Percentiles rank a stretch among this genome's conserved stretches.
phyloP scores from a whole-genome alignment of 495 filamentous ascomycete genomes.

The Xylaria venustula region DNA sequence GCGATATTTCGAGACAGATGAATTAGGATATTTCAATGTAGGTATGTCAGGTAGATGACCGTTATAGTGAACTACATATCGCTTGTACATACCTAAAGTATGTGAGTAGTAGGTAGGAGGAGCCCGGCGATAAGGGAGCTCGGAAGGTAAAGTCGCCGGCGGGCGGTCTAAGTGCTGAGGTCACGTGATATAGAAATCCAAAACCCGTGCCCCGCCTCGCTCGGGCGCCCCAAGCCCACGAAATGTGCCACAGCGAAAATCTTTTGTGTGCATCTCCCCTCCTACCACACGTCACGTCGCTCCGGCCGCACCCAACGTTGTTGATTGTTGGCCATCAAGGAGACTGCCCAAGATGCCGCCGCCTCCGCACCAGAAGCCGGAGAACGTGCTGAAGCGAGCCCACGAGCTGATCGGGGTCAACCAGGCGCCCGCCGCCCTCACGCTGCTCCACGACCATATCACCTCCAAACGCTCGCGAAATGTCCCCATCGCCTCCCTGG shows the following conservation, averaged over 20 bases:
- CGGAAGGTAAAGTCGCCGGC: neutral
- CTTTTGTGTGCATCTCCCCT: constrained; percentile 18
- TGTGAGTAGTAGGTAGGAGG: neutral
- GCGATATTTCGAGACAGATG: too few species aligned
- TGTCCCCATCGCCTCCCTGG: constrained; percentile 92
- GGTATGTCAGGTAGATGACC: too few species aligned
- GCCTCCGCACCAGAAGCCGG: constrained; percentile 94
- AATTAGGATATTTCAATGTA: too few species aligned
- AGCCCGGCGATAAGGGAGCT: constrained; percentile 2
- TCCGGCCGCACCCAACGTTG: constrained; percentile 27
- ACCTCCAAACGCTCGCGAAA: constrained; percentile 96
- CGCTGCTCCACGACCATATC: constrained; percentile 97
- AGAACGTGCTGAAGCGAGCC: constrained; percentile 98
- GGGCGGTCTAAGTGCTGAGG: neutral
- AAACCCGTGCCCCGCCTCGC: constrained; percentile 33
- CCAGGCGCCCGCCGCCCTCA: constrained; percentile 87
- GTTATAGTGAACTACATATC: too few species aligned
- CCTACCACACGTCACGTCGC: constrained; percentile 21
- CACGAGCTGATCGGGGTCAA: constrained; percentile 98
- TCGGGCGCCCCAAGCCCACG: constrained; percentile 24
- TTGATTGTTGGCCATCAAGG: constrained; percentile 24
- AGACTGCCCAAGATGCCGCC: constrained; percentile 65
- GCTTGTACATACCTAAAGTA: neutral
- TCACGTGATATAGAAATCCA: constrained; percentile 23
- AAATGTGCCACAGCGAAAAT: constrained; percentile 32